Conservation (phyloP, 768 basidiomycete genomes). For the Leccinellum luteum region DNA sequence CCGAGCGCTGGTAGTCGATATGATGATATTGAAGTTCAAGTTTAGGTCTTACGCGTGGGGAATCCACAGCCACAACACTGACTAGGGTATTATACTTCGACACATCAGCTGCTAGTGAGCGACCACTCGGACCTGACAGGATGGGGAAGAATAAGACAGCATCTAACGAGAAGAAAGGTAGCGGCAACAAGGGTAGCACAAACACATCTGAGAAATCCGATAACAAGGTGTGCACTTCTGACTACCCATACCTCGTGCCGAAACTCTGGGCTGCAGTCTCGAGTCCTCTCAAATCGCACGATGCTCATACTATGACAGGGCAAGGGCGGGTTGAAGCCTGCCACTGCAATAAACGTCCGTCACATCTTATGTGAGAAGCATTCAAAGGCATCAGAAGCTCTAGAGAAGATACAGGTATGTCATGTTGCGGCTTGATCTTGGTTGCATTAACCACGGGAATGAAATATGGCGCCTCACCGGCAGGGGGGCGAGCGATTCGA, state of each 20-base stretch:
- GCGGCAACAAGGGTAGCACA: slow-evolving; percentile 19
- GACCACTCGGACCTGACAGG: not conserved
- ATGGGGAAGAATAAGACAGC: slow-evolving; percentile 32
- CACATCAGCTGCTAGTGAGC: too few relatives aligned
- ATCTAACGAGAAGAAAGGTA: slow-evolving; percentile 22
- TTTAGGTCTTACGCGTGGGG: too few relatives aligned
- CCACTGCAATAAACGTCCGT: slow-evolving; percentile 80
- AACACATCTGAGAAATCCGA: slow-evolving; percentile 19
- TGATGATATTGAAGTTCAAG: not conserved
- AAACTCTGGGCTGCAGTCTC: too few relatives aligned
- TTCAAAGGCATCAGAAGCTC: slow-evolving; percentile 72
- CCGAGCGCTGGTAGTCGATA: not conserved
- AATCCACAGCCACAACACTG: slow-evolving; percentile 6
- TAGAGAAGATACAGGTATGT: slow-evolving; percentile 75
- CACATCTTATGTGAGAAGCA: slow-evolving; percentile 90
- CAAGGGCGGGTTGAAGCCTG: slow-evolving; percentile 67
- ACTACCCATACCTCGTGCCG: not conserved
- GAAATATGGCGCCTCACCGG: slow-evolving; percentile 16
- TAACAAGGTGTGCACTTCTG: slow-evolving; percentile 20
- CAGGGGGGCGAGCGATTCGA: slow-evolving; percentile 80
- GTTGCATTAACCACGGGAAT: not conserved
- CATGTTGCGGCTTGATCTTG: not conserved
- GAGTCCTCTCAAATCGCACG: not conserved
- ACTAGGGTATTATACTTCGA: too few relatives aligned
- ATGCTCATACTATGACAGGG: slow-evolving; percentile 30